Percentiles rank a stretch among this genome's conserved stretches.
phyloP scores from a whole-genome alignment of 148 eudicot species.

The Rhododendron molle region DNA sequence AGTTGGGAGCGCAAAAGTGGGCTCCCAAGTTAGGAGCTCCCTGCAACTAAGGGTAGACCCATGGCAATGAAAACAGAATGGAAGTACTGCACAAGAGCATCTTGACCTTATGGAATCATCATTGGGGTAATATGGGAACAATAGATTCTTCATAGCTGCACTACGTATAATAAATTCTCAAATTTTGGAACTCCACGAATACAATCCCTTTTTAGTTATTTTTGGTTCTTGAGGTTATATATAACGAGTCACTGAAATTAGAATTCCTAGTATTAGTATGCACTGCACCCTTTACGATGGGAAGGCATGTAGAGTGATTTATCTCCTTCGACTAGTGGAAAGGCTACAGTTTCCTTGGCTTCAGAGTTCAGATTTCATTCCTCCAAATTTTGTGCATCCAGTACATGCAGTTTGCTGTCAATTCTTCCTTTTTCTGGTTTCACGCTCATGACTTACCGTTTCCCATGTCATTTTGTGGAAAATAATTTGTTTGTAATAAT shows the following conservation, averaged over 20 bases:
- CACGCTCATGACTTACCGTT: background rate
- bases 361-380: background rate
- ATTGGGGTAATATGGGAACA: background rate
- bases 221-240: background rate
- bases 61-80: background rate
- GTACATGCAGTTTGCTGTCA: background rate
- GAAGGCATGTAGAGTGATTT: background rate
- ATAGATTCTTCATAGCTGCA: background rate
- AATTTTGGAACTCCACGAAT: background rate
- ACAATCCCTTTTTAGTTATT: background rate
- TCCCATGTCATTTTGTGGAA: background rate
- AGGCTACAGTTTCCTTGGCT: background rate
- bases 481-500: background rate
- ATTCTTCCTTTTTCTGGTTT: background rate
- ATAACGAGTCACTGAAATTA: background rate
- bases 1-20: too few relatives aligned
- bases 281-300: background rate
- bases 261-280: background rate
- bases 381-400: background rate
- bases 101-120: background rate
- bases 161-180: background rate
- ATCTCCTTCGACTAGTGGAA: background rate
- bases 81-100: background rate
- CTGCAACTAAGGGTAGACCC: too few relatives aligned
- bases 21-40: too few relatives aligned